Evolutionary conservation across 2,329 filamentous ascomycete species (phyloP), one percentile per base, ranked within the genome.

Genomic region (Dactylellina leptospora): DNA sequence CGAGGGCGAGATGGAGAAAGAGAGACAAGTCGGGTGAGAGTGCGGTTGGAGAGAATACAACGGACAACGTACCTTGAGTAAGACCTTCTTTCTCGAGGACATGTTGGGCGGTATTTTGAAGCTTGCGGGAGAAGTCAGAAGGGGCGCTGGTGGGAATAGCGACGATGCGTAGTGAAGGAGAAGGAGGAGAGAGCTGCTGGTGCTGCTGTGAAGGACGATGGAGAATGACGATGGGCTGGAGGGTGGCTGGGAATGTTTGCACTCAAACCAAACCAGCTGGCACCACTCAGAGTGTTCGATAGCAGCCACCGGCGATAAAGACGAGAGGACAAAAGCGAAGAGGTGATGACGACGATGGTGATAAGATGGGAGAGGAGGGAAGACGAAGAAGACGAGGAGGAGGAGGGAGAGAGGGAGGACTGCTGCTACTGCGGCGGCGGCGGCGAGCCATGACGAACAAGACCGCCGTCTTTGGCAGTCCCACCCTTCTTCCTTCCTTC

Each of bases 11-110:
- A 18, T 18, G 30, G 33, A 13, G 18, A 25, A 11, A 22, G 42
- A 60, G 44, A 47, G 56, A 55, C 16, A 23, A 45, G 51, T 64
- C 60, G 50, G 56, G 50, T 45, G 59, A 72, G 51, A 33, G 48
- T 47, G 51, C 42, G 56, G 20, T 51, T 53, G 50, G 53, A 44
- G 30, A 45, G 40, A 54, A 71, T 70, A 69, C 47, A 71, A 40
- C 53, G 61, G 68, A 73, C 66, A 72, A 75, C 79, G 76, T 84
- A 93, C 91, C 89, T 95, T 95, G 80, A 95, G 84, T 75, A 95
- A 86, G 76, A 93, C 90, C 88, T 95, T 95, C 89, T 93, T 95
- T 81, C 89, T 85, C 78, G 89, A 89, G 79, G 90, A 85, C 90
- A 92, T 92, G 79, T 78, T 83, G 68, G 51, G 53, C 40, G 50